Conservation (phyloP, 169 alveolate species). For the Plasmodium billcollinsi region DNA sequence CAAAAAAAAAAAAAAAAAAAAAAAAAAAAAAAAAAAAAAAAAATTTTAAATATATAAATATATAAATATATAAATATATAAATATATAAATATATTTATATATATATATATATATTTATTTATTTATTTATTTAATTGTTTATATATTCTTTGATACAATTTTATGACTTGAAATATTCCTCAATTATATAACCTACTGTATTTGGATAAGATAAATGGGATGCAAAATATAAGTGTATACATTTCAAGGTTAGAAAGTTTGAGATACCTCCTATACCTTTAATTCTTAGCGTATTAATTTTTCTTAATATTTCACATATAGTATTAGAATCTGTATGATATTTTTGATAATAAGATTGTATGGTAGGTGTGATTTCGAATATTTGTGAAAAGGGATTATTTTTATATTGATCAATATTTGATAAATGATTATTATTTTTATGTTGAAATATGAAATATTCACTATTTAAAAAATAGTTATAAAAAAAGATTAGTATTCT, state of each 20-base stretch:
- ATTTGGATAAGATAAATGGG: slow-evolving; percentile 69
- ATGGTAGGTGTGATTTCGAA: slow-evolving; percentile 22
- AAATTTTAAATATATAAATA: too few relatives aligned
- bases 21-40: background rate
- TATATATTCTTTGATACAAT: background rate
- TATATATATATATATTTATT: background rate
- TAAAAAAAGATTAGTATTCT: slow-evolving; percentile 50
- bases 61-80: background rate
- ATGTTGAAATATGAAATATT: slow-evolving; percentile 22
- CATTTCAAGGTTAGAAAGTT: slow-evolving; percentile 84
- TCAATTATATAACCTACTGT: slow-evolving; percentile 66
- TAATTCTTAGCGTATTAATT: slow-evolving; percentile 79
- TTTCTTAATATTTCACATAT: slow-evolving; percentile 76
- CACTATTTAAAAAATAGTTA: slow-evolving; percentile 34
- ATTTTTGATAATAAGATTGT: slow-evolving; percentile 3
- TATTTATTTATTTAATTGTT: too few relatives aligned
- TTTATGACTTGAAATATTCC: slow-evolving; percentile 46
- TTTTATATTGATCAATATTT: slow-evolving; percentile 1
- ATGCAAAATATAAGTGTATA: slow-evolving; percentile 84
- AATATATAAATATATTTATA: background rate
- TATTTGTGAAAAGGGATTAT: background rate
- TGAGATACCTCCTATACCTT: slow-evolving; percentile 85
- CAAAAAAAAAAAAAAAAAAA: too few relatives aligned
- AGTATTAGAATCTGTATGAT: slow-evolving; percentile 10
- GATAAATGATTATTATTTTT: background rate